Evolutionary conservation across 352 stramenopile species (phyloP).

Genomic region (Phytophthora pseudosyringae): DNA sequence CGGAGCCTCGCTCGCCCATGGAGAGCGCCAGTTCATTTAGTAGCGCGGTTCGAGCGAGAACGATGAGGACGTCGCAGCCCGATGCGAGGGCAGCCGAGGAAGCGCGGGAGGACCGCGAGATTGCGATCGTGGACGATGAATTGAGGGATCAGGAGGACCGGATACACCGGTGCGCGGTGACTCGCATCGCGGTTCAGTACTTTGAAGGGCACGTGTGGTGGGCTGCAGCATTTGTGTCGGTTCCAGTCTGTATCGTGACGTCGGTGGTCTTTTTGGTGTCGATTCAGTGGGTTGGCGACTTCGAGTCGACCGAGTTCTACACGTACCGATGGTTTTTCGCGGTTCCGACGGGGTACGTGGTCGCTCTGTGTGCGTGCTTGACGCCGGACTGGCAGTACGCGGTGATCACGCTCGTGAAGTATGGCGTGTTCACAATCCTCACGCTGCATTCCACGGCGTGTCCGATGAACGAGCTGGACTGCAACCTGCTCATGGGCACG

Average conservation of each 20-base stretch:
- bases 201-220: slow-evolving; percentile 50
- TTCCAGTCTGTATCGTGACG: slow-evolving; percentile 33
- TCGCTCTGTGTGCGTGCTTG: slow-evolving; percentile 49
- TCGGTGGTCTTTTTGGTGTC: slow-evolving; percentile 37
- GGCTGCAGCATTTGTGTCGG: slow-evolving; percentile 41
- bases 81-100: slow-evolving; percentile 23
- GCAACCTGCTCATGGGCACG: slow-evolving; percentile 37
- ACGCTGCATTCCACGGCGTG: slow-evolving; percentile 60
- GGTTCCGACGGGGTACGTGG: slow-evolving; percentile 39
- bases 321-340: slow-evolving; percentile 50
- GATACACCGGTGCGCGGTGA: slow-evolving; percentile 36
- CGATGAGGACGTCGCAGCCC: background rate
- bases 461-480: slow-evolving; percentile 58
- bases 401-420: slow-evolving; percentile 46
- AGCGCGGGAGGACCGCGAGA: slow-evolving; percentile 33
- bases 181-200: slow-evolving; percentile 16
- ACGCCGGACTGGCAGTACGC: slow-evolving; percentile 54
- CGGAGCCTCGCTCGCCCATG: background rate
- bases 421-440: slow-evolving; percentile 52
- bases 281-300: slow-evolving; percentile 39
- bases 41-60: slow-evolving; percentile 3
- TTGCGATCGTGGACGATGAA: slow-evolving; percentile 37
- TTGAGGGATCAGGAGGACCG: slow-evolving; percentile 29
- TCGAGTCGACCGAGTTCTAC: slow-evolving; percentile 57
- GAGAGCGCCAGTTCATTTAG: background rate